These are phyloP conservation scores for Schwanniomyces vanrijiae DNA, from an alignment of 805 yeast genomes.

Conservation along the genomic window DNA sequence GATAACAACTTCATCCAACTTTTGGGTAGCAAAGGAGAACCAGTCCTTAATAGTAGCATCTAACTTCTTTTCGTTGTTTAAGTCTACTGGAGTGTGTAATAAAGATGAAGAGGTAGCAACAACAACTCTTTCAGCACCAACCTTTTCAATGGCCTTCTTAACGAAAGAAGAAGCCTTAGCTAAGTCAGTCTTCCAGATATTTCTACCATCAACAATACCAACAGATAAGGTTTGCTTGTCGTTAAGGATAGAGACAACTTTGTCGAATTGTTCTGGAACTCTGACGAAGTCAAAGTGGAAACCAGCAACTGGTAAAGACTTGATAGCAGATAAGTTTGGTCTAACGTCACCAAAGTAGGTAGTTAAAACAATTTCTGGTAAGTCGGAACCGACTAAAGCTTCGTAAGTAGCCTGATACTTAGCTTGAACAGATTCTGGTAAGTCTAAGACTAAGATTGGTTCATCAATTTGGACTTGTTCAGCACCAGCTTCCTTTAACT, in stretches of 20 bases:
- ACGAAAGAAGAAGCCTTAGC: slow-evolving; percentile 81
- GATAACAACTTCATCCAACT: slow-evolving; percentile 85
- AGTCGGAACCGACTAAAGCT: slow-evolving; percentile 59
- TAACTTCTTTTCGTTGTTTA: slow-evolving; percentile 87
- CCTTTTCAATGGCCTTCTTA: slow-evolving; percentile 76
- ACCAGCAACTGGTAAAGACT: slow-evolving; percentile 89
- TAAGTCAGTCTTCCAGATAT: slow-evolving; percentile 98
- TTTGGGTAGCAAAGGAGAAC: slow-evolving; percentile 98
- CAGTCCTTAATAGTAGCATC: slow-evolving; percentile 91
- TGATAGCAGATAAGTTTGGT: slow-evolving; percentile 90
- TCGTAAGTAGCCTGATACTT: slow-evolving; percentile 90
- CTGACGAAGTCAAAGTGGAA: slow-evolving; percentile 96
- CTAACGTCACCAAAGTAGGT: slow-evolving; percentile 98
- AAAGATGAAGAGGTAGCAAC: slow-evolving; percentile 96
- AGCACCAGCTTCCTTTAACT: slow-evolving; percentile 94
- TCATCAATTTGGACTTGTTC: slow-evolving; percentile 94
- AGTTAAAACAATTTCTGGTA: slow-evolving; percentile 81
- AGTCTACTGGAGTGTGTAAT: slow-evolving; percentile 98
- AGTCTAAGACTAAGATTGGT: slow-evolving; percentile 93
- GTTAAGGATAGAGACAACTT: slow-evolving; percentile 64
- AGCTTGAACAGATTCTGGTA: slow-evolving; percentile 77
- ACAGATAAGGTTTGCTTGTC: slow-evolving; percentile 82
- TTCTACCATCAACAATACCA: slow-evolving; percentile 98
- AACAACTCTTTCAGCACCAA: slow-evolving; percentile 83
- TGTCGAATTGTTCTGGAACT: slow-evolving; percentile 93